A percentile compares a stretch with the other conserved stretches of the same genome.
Evolutionary conservation across 345 rosid species (phyloP).

Genomic region (Hibiscus mutabilis): DNA sequence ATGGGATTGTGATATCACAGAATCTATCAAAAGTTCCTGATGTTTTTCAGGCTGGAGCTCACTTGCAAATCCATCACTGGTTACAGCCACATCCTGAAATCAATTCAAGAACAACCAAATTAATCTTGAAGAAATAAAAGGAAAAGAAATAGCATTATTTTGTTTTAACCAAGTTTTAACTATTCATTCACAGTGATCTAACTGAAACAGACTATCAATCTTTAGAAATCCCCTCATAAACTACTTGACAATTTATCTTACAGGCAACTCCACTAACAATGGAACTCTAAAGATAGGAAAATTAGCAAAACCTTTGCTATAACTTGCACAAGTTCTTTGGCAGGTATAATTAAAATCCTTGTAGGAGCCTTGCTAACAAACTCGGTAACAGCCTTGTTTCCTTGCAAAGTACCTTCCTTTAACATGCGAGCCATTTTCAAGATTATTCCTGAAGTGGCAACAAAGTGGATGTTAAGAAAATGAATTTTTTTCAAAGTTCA

Average conservation of each 20-base stretch:
- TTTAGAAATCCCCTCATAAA: not conserved
- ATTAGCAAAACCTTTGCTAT: conserved; percentile 63
- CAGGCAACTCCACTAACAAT: conserved; percentile 5
- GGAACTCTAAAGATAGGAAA: conserved; percentile 10
- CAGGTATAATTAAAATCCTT: conserved; percentile 65
- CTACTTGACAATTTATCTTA: conserved; percentile 3
- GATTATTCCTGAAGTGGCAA: conserved; percentile 54
- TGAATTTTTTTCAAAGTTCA: conserved; percentile 3
- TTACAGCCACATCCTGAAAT: conserved; percentile 70
- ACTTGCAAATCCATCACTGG: conserved; percentile 47
- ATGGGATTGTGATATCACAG: conserved; percentile 61
- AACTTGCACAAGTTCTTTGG: conserved; percentile 87
- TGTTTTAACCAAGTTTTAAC: not conserved
- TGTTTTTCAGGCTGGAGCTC: conserved; percentile 28
- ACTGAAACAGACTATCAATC: not conserved
- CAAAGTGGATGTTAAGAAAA: conserved; percentile 13
- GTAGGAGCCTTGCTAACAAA: conserved; percentile 60
- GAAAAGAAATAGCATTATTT: not conserved
- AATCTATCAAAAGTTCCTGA: conserved; percentile 51
- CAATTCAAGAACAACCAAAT: conserved; percentile 4
- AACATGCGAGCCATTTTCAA: conserved; percentile 85
- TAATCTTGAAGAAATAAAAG: not conserved
- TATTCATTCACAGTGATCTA: conserved; percentile 3
- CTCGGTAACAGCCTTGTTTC: conserved; percentile 52
- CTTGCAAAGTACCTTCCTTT: conserved; percentile 49